These are phyloP conservation scores for Teunomyces stri DNA, from an alignment of 805 yeast genomes.

Conservation along the genomic window DNA sequence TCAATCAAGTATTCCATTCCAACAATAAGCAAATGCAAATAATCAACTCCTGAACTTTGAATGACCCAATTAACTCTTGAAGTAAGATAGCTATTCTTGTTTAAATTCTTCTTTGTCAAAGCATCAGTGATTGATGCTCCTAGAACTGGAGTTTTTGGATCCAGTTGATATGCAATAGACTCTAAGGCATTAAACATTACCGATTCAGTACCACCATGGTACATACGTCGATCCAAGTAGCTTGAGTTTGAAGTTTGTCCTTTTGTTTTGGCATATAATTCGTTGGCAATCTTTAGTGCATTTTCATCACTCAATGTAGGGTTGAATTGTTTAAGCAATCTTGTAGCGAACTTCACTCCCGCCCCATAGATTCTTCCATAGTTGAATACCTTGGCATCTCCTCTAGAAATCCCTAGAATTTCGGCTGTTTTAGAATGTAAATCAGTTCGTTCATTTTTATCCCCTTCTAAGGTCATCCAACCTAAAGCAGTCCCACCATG, in stretches of 20 bases:
- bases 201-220: constrained; percentile 93
- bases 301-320: constrained; percentile 63
- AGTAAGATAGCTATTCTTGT: constrained; percentile 68
- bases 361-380: constrained; percentile 98
- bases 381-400: constrained; percentile 92
- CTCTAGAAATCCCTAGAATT: constrained; percentile 83
- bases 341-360: constrained; percentile 85
- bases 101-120: constrained; percentile 60
- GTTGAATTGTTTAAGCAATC: constrained; percentile 80
- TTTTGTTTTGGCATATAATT: constrained; percentile 77
- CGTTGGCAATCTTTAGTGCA: constrained; percentile 62
- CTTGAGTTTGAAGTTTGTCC: constrained; percentile 45
- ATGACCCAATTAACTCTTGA: constrained; percentile 97
- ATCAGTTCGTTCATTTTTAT: constrained; percentile 88
- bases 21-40: constrained; percentile 77
- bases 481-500: constrained; percentile 98
- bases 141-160: constrained; percentile 85
- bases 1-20: constrained; percentile 82
- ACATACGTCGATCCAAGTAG: constrained; percentile 32
- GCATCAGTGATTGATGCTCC: constrained; percentile 95
- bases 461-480: constrained; percentile 99
- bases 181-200: constrained; percentile 88
- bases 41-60: constrained; percentile 97
- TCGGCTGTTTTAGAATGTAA: constrained; percentile 91
- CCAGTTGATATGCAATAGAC: constrained; percentile 74